A percentile compares a stretch with the other conserved stretches of the same genome.
Conservation (phyloP, 352 stramenopile genomes). For the Globisporangium splendens region DNA sequence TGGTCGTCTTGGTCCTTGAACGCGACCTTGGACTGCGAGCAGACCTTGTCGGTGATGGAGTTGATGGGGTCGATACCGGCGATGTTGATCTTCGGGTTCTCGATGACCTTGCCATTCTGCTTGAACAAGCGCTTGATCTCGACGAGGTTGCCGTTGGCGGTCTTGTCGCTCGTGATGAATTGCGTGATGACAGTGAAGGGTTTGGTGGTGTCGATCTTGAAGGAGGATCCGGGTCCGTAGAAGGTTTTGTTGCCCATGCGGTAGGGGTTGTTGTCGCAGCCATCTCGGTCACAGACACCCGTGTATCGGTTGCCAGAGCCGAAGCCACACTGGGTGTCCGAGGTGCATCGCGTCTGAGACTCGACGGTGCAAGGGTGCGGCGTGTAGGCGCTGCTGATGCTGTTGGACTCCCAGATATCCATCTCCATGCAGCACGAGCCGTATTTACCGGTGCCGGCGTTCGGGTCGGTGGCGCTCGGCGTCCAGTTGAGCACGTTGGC, state of each 20-base stretch:
- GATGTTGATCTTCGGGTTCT: conserved; percentile 30
- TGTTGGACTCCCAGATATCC: conserved; percentile 71
- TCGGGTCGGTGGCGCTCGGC: conserved; percentile 23
- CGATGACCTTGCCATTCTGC: conserved; percentile 45
- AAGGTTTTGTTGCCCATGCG: conserved; percentile 65
- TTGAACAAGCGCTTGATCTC: conserved; percentile 77
- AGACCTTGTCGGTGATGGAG: conserved; percentile 53
- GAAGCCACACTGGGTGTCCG: conserved; percentile 36
- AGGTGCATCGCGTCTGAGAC: conserved; percentile 32
- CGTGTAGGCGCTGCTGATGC: conserved; percentile 50
- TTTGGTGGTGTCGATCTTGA: conserved; percentile 53
- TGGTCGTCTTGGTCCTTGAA: conserved; percentile 57
- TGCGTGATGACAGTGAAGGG: conserved; percentile 72
- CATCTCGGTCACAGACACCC: conserved; percentile 73
- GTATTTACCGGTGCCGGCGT: conserved; percentile 47
- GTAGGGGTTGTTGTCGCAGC: conserved; percentile 71
- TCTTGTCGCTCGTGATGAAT: conserved; percentile 64
- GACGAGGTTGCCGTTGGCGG: conserved; percentile 41
- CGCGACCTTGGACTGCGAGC: conserved; percentile 34
- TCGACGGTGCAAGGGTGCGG: conserved; percentile 50
- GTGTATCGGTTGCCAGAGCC: conserved; percentile 50
- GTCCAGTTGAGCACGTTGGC: conserved; percentile 64
- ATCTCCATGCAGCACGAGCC: conserved; percentile 67
- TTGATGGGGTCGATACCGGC: conserved; percentile 17
- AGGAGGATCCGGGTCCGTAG: conserved; percentile 51